Base-by-base conservation (phyloP, 768 basidiomycete species). In the Termitomyces sp. region DNA sequence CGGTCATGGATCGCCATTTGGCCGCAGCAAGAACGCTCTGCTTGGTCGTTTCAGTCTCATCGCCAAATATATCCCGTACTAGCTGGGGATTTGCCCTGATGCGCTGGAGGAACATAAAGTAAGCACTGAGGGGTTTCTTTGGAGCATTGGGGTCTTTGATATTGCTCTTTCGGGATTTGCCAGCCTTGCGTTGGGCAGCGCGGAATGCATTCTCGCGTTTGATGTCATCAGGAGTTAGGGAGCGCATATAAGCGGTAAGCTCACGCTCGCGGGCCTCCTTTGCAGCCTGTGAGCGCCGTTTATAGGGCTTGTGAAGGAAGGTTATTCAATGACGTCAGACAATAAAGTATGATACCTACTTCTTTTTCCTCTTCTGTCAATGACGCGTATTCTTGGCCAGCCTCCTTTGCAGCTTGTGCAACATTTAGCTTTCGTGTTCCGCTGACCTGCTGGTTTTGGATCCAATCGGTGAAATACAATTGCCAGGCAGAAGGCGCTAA, bases 131-230 rank as follows among this genome's bases (percentile, higher is more conserved):
- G 6, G 94, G 94, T 66, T 96, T 96, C 83, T 93, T 95, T 3
- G 94, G 94, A 8, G 93, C 94, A 66, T 97, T 96, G 34, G 93
- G 93, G 68, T 97, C 93, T 74, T 95, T 96, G 72, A 97, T 89
- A 68, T 97, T 97, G 61, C 88, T 88, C 79, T 88, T 91, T 59
- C 92, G 80, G 38, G 90, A 93, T 70, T 93, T 93, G 59, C 94
- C 94, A 15, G 90, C 88, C 71, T 92, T 93, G 57, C 94, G 85
- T 71, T 96, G 93, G 30, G 92, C 91, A 40, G 94, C 85, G 41
- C 94, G 86, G 72, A 87, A 97, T 7, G 76, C 78, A 68, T 97
- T 97, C 80, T 97, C 94, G 66, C 85, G 87, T 65, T 92, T 90
- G 77, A 97, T 94, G 68, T 96, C 94, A 3, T 93, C 91, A 5